Evolutionary conservation across 805 yeast genomes (phyloP), one percentile per base, ranked within the genome.

Genomic region (Lipomyces mesembrius): DNA sequence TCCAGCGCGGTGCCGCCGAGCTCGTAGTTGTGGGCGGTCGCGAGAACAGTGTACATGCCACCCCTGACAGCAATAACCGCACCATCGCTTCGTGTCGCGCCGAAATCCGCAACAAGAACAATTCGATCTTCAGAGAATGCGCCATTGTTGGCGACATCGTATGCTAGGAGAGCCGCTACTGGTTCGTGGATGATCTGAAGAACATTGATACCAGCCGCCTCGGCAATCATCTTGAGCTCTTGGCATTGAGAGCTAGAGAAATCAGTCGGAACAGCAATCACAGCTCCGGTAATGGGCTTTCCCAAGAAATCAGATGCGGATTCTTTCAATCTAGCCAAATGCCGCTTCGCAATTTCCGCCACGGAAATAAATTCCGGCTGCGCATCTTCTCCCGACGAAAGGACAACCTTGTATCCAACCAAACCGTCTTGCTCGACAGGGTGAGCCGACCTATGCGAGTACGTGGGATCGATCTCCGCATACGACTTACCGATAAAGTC

Each of bases 251-350:
- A 85, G 64, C 85, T 89, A 63, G 88, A 80, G 83, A 90, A 93
- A 78, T 92, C 88, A 60, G 97, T 89, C 75, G 99, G 98, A 59
- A 94, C 91, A 27, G 97, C 87, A 74, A 95, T 80, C 57, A 94
- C 98, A 65, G 87, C 91, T 70, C 94, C 91, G 73, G 89, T 91
- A 64, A 95, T 84, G 14, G 82, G 78, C 76, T 84, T 85, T 75
- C 99, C 99, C 73, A 91, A 85, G 81, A 88, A 95, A 80, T 93
- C 99, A 77, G 87, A 91, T 66, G 98, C 98, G 73, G 98, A 97
- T 49, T 84, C 82, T 80, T 88, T 89, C 77, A 95, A 83, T 77
- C 92, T 90, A 75, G 80, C 82, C 76, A 95, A 84, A 78, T 95
- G 98, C 83, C 97, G 90, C 72, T 85, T 85, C 66, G 91, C 85